Conservation (phyloP, 345 rosid genomes). For the Camelina sativa region DNA sequence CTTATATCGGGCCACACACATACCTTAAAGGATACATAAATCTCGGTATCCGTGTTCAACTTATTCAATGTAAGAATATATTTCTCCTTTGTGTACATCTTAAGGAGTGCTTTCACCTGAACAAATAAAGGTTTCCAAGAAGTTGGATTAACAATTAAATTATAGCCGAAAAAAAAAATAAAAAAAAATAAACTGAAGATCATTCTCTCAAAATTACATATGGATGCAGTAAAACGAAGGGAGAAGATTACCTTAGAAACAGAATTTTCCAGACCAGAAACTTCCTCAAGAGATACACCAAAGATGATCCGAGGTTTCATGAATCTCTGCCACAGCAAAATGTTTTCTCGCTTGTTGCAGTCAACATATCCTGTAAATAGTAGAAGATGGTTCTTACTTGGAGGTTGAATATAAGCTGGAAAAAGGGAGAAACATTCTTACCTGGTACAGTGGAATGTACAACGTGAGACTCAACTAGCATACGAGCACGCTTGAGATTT, state of each 20-base stretch:
- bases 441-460: conserved; percentile 62
- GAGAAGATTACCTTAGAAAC: conserved; percentile 54
- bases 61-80: conserved; percentile 64
- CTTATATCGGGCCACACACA: neutral
- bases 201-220: neutral
- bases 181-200: neutral
- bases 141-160: conserved; percentile 4
- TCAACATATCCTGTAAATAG: conserved; percentile 65
- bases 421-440: conserved; percentile 38
- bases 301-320: conserved; percentile 73
- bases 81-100: conserved; percentile 66
- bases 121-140: conserved; percentile 20
- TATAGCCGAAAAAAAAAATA: neutral
- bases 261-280: conserved; percentile 60
- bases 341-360: conserved; percentile 80
- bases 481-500: conserved; percentile 94
- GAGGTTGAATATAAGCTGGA: neutral
- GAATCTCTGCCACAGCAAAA: conserved; percentile 79
- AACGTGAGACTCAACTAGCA: conserved; percentile 77
- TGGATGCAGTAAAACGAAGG: conserved; percentile 3
- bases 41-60: conserved; percentile 53
- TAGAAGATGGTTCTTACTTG: conserved; percentile 17
- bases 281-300: conserved; percentile 76
- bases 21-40: conserved; percentile 82
- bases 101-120: conserved; percentile 64